phyloP scores from a whole-genome alignment of 164 flowering plant genomes.

The grape (Vitis vinifera) region ASM3070453v1 NC_081809.1:17631001-17631500 shows the following conservation, averaged over 20 bases:
- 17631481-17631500: no score
- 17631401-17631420: constrained; percentile 67
- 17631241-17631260: neutral
- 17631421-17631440: constrained; percentile 25
- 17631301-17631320: constrained; percentile 58
- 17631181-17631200: constrained; percentile 81
- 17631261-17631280: neutral
- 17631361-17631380: constrained; percentile 99
- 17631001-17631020: neutral
- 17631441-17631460: neutral
- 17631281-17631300: constrained; percentile 13
- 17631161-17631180: constrained; percentile 66
- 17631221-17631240: neutral
- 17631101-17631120: no score
- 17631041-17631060: neutral
- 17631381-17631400: constrained; percentile 85
- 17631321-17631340: constrained; percentile 76
- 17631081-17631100: no score
- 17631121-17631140: constrained; percentile 73
- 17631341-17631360: constrained; percentile 73
- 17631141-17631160: constrained; percentile 87
- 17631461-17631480: no score
- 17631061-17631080: neutral
- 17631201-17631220: constrained; percentile 6
- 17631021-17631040: neutral